Percentiles rank a stretch among this genome's conserved stretches.
Evolutionary conservation across 139 green algal species (phyloP).

Genomic region (Chlamydomonas schloesseri): DNA sequence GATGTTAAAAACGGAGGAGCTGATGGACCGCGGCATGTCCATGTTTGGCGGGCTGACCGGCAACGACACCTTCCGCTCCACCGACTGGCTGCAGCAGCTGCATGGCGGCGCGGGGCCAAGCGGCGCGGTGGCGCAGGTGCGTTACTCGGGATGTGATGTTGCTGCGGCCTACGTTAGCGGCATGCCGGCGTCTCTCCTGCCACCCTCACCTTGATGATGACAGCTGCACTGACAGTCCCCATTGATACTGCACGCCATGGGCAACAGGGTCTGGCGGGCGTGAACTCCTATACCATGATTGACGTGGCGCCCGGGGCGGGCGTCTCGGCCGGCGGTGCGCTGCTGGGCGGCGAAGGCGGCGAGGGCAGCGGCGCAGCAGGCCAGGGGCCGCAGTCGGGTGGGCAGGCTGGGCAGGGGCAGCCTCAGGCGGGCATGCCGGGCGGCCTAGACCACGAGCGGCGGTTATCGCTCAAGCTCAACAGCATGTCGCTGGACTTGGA

Average conservation of each 20-base stretch:
- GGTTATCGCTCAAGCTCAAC: slow-evolving; percentile 29
- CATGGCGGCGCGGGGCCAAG: neutral
- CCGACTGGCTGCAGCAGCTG: slow-evolving; percentile 30
- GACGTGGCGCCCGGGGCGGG: neutral
- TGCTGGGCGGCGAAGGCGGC: neutral
- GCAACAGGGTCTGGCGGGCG: neutral
- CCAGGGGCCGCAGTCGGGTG: neutral
- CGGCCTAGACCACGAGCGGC: slow-evolving; percentile 2
- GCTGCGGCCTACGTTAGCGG: no score
- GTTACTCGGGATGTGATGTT: no score
- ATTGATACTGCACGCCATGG: no score
- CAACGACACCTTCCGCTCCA: slow-evolving; percentile 36
- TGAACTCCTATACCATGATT: slow-evolving; percentile 36
- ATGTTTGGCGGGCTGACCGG: slow-evolving; percentile 13
- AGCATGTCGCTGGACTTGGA: slow-evolving; percentile 31
- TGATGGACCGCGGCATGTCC: slow-evolving; percentile 37
- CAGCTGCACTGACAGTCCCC: no score
- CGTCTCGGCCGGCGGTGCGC: neutral
- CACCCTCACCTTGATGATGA: no score
- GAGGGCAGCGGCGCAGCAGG: neutral
- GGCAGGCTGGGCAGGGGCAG: no score
- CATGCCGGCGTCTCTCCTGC: no score
- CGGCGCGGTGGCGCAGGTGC: neutral
- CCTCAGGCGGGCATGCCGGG: no score
- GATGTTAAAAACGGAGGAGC: slow-evolving; percentile 61